Evolutionary conservation across 441 rosid genomes (phyloP).

Genomic region (Melastoma candidum): DNA sequence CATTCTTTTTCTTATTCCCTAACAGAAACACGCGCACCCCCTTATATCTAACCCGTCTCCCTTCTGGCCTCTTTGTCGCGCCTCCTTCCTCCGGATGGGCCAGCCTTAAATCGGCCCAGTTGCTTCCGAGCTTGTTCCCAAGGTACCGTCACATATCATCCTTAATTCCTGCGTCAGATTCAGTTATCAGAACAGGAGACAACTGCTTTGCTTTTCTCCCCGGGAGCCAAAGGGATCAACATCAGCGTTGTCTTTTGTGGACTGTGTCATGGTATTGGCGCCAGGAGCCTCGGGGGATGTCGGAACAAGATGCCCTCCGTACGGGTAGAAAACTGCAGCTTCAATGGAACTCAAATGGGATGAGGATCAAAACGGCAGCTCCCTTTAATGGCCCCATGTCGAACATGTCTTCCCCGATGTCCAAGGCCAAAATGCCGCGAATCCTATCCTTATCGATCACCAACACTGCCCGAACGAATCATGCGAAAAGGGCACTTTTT

Average conservation of each 20-base stretch:
- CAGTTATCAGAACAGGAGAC: constrained; percentile 35
- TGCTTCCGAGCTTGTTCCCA: no score
- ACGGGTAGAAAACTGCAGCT: constrained; percentile 5
- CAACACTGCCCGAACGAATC: constrained; percentile 30
- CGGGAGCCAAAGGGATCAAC: constrained; percentile 36
- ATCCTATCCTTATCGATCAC: constrained; percentile 32
- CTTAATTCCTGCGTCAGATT: no score
- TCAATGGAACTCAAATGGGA: not conserved
- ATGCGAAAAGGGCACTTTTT: constrained; percentile 18
- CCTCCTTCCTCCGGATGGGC: no score
- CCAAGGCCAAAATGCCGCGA: constrained; percentile 24
- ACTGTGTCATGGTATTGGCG: constrained; percentile 44
- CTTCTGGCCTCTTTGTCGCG: no score
- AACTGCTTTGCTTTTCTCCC: constrained; percentile 49
- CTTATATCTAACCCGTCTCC: no score
- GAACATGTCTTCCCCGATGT: constrained; percentile 28
- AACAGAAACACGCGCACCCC: no score
- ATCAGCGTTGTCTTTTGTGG: constrained; percentile 35
- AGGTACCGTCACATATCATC: no score
- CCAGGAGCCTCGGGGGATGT: constrained; percentile 6
- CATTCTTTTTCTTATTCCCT: no score
- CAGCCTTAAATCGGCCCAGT: no score
- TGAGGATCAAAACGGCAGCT: constrained; percentile 17
- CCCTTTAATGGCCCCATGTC: constrained; percentile 29
- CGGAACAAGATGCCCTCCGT: not conserved